A percentile compares a stretch with the other conserved stretches of the same genome.
phyloP scores from a whole-genome alignment of 1,139 yeast genomes.

The Debaryomyces fabryi region DNA sequence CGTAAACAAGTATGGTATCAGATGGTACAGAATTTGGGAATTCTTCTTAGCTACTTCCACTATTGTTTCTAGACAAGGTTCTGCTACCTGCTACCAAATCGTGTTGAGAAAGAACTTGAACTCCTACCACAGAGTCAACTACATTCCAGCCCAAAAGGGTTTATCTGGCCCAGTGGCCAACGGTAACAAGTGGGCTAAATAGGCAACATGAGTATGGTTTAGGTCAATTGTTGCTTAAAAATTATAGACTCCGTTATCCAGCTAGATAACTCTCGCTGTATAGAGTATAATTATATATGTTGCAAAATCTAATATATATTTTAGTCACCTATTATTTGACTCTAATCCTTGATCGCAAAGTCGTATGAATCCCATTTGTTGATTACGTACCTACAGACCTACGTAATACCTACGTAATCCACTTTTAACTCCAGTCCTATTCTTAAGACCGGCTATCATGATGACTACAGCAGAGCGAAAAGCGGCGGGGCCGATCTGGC shows the following conservation, averaged over 20 bases:
- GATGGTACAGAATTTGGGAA: constrained; percentile 96
- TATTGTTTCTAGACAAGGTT: constrained; percentile 88
- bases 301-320: constrained; percentile 1
- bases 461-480: background rate
- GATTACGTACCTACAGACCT: background rate
- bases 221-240: background rate
- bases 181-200: constrained; percentile 48
- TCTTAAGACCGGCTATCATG: background rate
- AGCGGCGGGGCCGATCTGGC: background rate
- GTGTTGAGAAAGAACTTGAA: constrained; percentile 88
- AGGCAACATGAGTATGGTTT: background rate
- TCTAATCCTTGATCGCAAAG: background rate
- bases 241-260: background rate
- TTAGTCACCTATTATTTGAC: background rate
- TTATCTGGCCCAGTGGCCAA: constrained; percentile 62
- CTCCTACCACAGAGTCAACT: constrained; percentile 80
- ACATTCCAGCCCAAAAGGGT: constrained; percentile 78
- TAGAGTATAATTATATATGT: background rate
- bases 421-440: background rate
- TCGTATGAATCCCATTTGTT: background rate
- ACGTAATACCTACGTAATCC: background rate
- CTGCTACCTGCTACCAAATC: constrained; percentile 91
- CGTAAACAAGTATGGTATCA: constrained; percentile 78
- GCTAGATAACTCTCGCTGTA: background rate
- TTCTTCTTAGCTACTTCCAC: constrained; percentile 81